Conservation (phyloP, 176 grass and related monocot genomes). For the Pontederia crassipes region DNA sequence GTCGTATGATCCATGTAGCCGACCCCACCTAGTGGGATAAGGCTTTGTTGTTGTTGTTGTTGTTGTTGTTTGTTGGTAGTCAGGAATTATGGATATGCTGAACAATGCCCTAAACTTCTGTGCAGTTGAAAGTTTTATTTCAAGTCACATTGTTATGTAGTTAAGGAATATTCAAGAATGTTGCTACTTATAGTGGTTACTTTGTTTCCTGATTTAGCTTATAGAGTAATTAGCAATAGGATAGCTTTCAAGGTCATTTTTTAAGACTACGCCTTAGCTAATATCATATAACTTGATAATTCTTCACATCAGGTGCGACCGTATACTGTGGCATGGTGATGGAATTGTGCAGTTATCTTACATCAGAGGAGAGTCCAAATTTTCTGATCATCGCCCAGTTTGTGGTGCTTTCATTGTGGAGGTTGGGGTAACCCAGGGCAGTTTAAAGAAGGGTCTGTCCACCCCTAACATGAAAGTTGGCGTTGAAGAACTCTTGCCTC, state of each 20-base stretch:
- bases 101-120: too few relatives aligned
- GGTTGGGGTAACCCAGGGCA: conserved; percentile 33
- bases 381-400: conserved; percentile 83
- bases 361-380: conserved; percentile 75
- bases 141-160: too few relatives aligned
- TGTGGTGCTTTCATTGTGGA: conserved; percentile 60
- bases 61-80: too few relatives aligned
- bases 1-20: too few relatives aligned
- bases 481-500: conserved; percentile 48
- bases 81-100: too few relatives aligned
- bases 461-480: conserved; percentile 73
- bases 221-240: neutral
- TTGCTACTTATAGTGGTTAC: too few relatives aligned
- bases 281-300: neutral
- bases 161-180: too few relatives aligned
- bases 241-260: neutral
- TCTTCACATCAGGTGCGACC: conserved; percentile 49
- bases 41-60: too few relatives aligned
- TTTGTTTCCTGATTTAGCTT: neutral
- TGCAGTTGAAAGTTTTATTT: too few relatives aligned
- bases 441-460: conserved; percentile 23
- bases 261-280: neutral
- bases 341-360: conserved; percentile 84
- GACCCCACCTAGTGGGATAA: too few relatives aligned
- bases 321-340: conserved; percentile 77